phyloP scores from a whole-genome alignment of 108 stramenopile genomes.

The Skeletonema marinoi region DNA sequence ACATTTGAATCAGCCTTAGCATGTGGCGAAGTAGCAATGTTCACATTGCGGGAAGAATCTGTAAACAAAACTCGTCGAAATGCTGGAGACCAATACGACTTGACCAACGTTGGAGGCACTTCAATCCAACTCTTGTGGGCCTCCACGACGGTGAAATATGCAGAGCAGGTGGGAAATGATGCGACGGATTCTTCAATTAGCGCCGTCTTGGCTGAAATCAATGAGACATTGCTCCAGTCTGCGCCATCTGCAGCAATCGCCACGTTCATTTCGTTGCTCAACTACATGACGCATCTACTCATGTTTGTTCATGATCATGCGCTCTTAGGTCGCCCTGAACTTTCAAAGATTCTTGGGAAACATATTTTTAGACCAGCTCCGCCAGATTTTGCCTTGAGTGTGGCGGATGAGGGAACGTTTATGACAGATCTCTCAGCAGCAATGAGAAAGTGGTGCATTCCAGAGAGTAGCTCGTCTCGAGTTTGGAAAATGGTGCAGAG shows the following conservation, averaged over 20 bases:
- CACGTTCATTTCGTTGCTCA: conserved; percentile 37
- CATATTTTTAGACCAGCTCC: conserved; percentile 60
- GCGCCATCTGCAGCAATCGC: conserved; percentile 17
- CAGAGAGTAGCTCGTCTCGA: conserved; percentile 31
- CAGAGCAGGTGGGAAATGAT: not conserved
- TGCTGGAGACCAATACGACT: not conserved
- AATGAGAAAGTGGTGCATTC: conserved; percentile 60
- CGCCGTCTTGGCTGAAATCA: conserved; percentile 17
- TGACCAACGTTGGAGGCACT: conserved; percentile 5
- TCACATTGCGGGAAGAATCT: conserved; percentile 14
- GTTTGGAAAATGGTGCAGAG: conserved; percentile 40
- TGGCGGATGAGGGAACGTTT: conserved; percentile 47
- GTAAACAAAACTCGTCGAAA: conserved; percentile 11
- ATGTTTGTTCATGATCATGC: conserved; percentile 58
- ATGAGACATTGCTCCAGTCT: conserved; percentile 10
- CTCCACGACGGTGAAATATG: not conserved
- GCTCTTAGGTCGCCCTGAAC: conserved; percentile 41
- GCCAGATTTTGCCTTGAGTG: conserved; percentile 30
- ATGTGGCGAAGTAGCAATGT: not conserved
- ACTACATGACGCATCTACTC: conserved; percentile 47
- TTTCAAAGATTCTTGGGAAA: conserved; percentile 58
- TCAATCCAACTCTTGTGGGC: conserved; percentile 32
- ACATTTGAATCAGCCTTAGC: conserved; percentile 16
- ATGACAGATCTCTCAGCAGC: conserved; percentile 51
- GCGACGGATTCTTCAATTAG: not conserved